These are phyloP conservation scores for Beauveria medogensis DNA, from an alignment of 2,329 filamentous ascomycete genomes.

Conservation along the genomic window DNA sequence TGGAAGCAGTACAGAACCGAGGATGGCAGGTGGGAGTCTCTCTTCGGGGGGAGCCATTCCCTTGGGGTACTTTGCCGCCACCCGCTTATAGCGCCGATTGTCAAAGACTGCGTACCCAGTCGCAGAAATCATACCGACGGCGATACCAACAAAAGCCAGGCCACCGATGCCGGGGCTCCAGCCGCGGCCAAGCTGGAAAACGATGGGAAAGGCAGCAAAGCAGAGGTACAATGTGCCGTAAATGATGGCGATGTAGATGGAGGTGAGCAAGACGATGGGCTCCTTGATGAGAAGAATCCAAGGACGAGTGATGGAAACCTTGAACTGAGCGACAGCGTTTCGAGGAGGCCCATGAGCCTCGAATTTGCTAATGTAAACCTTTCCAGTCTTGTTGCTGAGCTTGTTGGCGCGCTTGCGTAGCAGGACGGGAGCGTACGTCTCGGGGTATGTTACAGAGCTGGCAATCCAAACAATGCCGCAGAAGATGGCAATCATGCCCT, in stretches of 20 bases:
- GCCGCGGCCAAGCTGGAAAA: constrained; percentile 50
- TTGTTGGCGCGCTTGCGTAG: constrained; percentile 43
- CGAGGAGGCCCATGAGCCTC: constrained; percentile 36
- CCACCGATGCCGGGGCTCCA: constrained; percentile 52
- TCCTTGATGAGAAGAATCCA: constrained; percentile 59
- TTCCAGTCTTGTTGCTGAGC: constrained; percentile 44
- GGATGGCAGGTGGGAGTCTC: constrained; percentile 50
- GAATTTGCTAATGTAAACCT: constrained; percentile 44
- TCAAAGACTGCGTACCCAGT: constrained; percentile 43
- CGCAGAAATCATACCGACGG: constrained; percentile 53
- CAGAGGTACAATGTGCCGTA: constrained; percentile 48
- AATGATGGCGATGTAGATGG: constrained; percentile 55
- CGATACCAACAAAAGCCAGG: constrained; percentile 56
- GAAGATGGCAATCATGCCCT: constrained; percentile 54
- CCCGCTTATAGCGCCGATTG: constrained; percentile 44
- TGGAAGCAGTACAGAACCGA: constrained; percentile 52
- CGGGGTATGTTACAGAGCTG: constrained; percentile 43
- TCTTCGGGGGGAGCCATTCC: constrained; percentile 56
- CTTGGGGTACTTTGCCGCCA: constrained; percentile 35
- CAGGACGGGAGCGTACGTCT: constrained; percentile 53
- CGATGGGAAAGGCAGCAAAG: constrained; percentile 50
- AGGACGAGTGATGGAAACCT: constrained; percentile 50
- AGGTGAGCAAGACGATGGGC: constrained; percentile 57
- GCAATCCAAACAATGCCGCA: constrained; percentile 50
- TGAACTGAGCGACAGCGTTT: constrained; percentile 41